Evolutionary conservation across 192 early-diverging fungal species (phyloP), one percentile per base, ranked within the genome.

Genomic region (Coemansia reversa): DNA sequence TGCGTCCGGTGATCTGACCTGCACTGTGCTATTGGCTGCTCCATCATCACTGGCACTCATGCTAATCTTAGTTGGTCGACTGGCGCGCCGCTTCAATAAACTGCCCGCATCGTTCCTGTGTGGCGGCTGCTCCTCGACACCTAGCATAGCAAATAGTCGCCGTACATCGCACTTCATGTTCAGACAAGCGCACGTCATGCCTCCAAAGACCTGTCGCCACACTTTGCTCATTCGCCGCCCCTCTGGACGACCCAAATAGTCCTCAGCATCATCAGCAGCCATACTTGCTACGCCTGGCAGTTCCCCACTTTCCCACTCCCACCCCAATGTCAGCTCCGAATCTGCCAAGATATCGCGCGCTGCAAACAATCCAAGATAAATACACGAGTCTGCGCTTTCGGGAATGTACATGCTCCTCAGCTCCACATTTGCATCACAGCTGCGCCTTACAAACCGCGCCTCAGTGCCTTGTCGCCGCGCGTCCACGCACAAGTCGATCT

Each of bases 361-460:
- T 19, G 89, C 72, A 83, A 91, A 91, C 11, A 92, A 60, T 5
- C 87, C 91, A 1, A 92, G 70, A 58, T 87, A 84, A 9, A 92
- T 83, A 48, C 76, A 71, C 19, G 79, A 69, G 35, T 84, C 84
- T 9, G 68, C 70, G 23, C 72, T 69, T 1, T 51, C 66, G 0
- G 84, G 76, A 0, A 86, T 66, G 5, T 85, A 76, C 39, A 91
- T 86, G 65, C 85, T 89, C 55, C 75, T 76, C 25, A 91, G 51
- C 60, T 79, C 84, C 18, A 83, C 84, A 65, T 91, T 92, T 9
- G 89, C 82, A 39, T 73, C 64, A 72, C 91, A 92, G 22, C 87
- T 88, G 53, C 87, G 74, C 14, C 89, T 78, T 25, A 85, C 67
- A 63, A 88, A 90, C 25, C 91, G 80, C 7, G 84, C 86, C 42